Percentiles rank a stretch among this genome's conserved stretches.
phyloP scores from a whole-genome alignment of 106 monocot species.

The Platanthera zijinensis region DNA sequence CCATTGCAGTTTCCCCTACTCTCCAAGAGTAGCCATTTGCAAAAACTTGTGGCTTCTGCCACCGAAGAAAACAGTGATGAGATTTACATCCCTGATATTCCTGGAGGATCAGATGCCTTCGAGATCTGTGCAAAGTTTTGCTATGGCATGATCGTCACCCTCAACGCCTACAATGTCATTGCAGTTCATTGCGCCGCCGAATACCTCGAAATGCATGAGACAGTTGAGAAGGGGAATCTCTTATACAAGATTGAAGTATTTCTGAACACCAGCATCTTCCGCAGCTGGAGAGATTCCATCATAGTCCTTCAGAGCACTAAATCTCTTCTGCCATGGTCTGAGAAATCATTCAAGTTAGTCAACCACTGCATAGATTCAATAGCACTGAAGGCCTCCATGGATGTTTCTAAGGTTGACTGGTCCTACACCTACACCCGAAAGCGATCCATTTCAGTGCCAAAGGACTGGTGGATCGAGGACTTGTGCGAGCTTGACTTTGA shows the following conservation, averaged over 20 bases:
- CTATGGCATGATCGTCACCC: slow-evolving; percentile 39
- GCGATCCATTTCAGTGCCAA: slow-evolving; percentile 10
- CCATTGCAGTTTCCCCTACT: slow-evolving; percentile 40
- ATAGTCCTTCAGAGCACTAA: slow-evolving; percentile 47
- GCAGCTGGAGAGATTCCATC: slow-evolving; percentile 53
- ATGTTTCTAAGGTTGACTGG: slow-evolving; percentile 36
- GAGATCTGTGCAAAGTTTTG: slow-evolving; percentile 59
- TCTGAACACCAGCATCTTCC: slow-evolving; percentile 32
- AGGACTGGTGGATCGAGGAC: slow-evolving; percentile 45
- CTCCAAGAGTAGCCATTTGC: slow-evolving; percentile 42
- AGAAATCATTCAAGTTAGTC: slow-evolving; percentile 29
- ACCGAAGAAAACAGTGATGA: slow-evolving; percentile 21
- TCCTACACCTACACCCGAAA: slow-evolving; percentile 38
- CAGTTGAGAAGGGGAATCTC: slow-evolving; percentile 38
- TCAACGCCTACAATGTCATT: slow-evolving; percentile 49
- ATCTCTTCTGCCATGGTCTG: slow-evolving; percentile 30
- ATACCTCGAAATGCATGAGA: slow-evolving; percentile 47
- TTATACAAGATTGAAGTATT: slow-evolving; percentile 48
- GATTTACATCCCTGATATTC: slow-evolving; percentile 28
- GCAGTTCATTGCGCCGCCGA: slow-evolving; percentile 47
- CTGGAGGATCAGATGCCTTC: slow-evolving; percentile 41
- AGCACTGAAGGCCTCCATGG: slow-evolving; percentile 32
- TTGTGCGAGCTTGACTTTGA: slow-evolving; percentile 32
- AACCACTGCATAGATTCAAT: slow-evolving; percentile 32
- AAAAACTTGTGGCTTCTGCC: slow-evolving; percentile 16